A percentile compares a stretch with the other conserved stretches of the same genome.
These are phyloP conservation scores for Xylariaceae sp. DNA, from an alignment of 2,329 filamentous ascomycete species.

Conservation along the genomic window DNA sequence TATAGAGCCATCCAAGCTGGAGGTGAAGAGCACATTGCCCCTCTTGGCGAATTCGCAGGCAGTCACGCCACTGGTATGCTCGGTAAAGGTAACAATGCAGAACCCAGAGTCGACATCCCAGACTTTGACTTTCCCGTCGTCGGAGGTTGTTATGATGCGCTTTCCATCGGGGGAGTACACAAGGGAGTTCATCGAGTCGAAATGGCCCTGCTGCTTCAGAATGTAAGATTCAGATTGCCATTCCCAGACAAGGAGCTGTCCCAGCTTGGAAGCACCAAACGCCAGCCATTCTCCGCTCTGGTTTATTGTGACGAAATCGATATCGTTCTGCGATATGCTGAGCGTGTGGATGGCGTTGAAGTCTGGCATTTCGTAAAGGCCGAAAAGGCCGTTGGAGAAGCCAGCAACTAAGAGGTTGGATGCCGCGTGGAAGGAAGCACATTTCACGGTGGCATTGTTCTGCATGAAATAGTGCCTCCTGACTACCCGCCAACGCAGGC, in stretches of 20 bases:
- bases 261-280: conserved; percentile 89
- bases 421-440: conserved; percentile 79
- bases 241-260: conserved; percentile 97
- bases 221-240: conserved; percentile 99
- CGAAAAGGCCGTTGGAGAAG: conserved; percentile 91
- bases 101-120: conserved; percentile 97
- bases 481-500: conserved; percentile 85
- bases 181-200: conserved; percentile 89
- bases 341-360: conserved; percentile 90
- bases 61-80: conserved; percentile 90
- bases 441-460: conserved; percentile 76
- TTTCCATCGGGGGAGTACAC: conserved; percentile 92
- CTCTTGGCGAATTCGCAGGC: conserved; percentile 92
- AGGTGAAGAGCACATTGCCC: conserved; percentile 91
- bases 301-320: conserved; percentile 92
- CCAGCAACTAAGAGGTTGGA: conserved; percentile 93
- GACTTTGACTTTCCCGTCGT: conserved; percentile 97
- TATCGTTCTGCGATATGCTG: conserved; percentile 94
- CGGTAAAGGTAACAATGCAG: conserved; percentile 95
- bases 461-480: conserved; percentile 92
- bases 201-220: conserved; percentile 94
- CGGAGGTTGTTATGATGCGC: conserved; percentile 84
- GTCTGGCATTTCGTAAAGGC: conserved; percentile 89
- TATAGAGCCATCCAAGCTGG: conserved; percentile 88
- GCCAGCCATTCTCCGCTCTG: conserved; percentile 94